Evolutionary conservation across 495 filamentous ascomycete genomes (phyloP).

Genomic region (Aspergillus heteromorphus): DNA sequence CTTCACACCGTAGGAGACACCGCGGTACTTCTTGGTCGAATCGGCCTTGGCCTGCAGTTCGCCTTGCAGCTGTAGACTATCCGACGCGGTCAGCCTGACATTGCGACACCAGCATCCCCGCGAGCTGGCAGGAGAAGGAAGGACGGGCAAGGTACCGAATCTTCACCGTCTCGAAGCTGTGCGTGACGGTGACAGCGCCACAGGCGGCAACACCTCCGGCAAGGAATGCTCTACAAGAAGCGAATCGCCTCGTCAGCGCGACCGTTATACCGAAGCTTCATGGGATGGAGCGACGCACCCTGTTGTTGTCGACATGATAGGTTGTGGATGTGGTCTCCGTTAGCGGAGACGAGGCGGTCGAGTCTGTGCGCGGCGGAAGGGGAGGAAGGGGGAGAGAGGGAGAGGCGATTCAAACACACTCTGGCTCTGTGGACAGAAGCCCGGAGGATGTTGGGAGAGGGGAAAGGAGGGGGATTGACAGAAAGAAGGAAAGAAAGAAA

Average conservation of each 20-base stretch:
- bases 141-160: slow-evolving; percentile 60
- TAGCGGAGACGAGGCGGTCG: slow-evolving; percentile 11
- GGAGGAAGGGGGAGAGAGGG: background rate
- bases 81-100: background rate
- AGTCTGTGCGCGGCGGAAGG: slow-evolving; percentile 1
- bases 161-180: slow-evolving; percentile 98
- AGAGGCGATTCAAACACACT: background rate
- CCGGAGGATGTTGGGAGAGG: no score
- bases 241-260: background rate
- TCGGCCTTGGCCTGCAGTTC: slow-evolving; percentile 84
- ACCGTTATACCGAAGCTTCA: background rate
- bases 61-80: slow-evolving; percentile 89
- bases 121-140: background rate
- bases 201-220: slow-evolving; percentile 95
- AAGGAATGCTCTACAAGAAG: slow-evolving; percentile 61
- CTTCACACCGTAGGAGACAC: slow-evolving; percentile 85
- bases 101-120: background rate
- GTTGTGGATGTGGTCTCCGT: slow-evolving; percentile 9
- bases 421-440: no score
- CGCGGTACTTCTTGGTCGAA: slow-evolving; percentile 79
- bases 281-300: slow-evolving; percentile 31
- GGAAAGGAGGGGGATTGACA: background rate
- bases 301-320: slow-evolving; percentile 47
- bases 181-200: slow-evolving; percentile 94
- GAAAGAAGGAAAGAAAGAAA: no score